phyloP scores from a whole-genome alignment of 345 rosid species.

The Acer negundo region DNA sequence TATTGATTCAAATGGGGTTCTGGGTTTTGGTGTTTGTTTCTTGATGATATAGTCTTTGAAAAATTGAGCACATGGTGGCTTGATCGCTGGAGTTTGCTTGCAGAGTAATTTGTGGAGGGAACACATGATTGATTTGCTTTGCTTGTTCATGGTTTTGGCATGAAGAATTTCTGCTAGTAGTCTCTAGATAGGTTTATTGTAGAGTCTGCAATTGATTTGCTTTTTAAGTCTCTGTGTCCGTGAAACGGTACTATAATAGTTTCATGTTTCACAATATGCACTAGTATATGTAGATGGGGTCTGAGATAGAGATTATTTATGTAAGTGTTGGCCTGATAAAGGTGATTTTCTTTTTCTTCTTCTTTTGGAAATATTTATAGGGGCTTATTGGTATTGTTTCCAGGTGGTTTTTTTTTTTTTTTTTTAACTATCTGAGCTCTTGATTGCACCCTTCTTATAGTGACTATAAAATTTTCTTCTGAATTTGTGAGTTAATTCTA shows the following conservation, averaged over 20 bases:
- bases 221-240: background rate
- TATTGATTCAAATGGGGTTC: conserved; percentile 1
- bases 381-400: background rate
- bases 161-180: conserved; percentile 7
- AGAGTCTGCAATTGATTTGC: background rate
- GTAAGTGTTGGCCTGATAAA: background rate
- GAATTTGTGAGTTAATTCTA: background rate
- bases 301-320: background rate
- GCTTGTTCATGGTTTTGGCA: conserved; percentile 2
- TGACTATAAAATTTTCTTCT: background rate
- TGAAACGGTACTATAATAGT: background rate
- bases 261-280: background rate
- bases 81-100: conserved; percentile 16
- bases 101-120: conserved; percentile 21
- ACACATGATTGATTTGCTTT: conserved; percentile 25
- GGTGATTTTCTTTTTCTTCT: background rate
- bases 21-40: background rate
- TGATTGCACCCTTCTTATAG: background rate
- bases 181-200: background rate
- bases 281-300: background rate
- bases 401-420: no score
- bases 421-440: background rate
- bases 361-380: background rate
- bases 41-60: conserved; percentile 12
- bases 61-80: conserved; percentile 27